These are phyloP conservation scores for Pichia rugopelliculosa DNA, from an alignment of 805 yeast genomes.

Conservation along the genomic window DNA sequence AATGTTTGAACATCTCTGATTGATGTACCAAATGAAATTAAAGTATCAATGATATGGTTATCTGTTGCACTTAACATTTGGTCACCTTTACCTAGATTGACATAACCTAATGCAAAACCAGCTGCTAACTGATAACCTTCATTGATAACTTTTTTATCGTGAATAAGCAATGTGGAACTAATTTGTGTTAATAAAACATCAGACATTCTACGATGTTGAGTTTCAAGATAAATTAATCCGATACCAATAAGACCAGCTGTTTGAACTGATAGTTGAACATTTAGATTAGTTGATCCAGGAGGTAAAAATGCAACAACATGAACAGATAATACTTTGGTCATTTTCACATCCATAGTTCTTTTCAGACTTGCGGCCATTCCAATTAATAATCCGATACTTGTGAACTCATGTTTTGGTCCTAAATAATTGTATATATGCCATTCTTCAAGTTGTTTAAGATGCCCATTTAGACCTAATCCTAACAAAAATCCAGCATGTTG, in stretches of 20 bases:
- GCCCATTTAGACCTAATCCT: constrained; percentile 90
- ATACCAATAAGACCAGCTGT: constrained; percentile 88
- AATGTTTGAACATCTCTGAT: constrained; percentile 57
- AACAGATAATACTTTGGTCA: constrained; percentile 86
- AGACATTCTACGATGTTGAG: constrained; percentile 81
- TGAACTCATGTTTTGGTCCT: constrained; percentile 78
- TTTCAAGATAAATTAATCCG: constrained; percentile 71
- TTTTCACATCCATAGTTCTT: constrained; percentile 77
- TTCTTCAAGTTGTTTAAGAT: constrained; percentile 73
- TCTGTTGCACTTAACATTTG: constrained; percentile 45
- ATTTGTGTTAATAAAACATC: constrained; percentile 70
- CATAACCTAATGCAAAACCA: constrained; percentile 80
- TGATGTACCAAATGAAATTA: constrained; percentile 51
- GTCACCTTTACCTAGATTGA: constrained; percentile 72
- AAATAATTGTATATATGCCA: constrained; percentile 94
- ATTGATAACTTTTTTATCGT: constrained; percentile 50
- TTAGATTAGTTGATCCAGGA: constrained; percentile 80
- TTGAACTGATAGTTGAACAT: constrained; percentile 77
- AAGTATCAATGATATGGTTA: constrained; percentile 52
- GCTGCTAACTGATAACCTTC: constrained; percentile 85
- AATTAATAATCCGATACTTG: constrained; percentile 78
- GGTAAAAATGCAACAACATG: constrained; percentile 91
- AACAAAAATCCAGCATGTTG: constrained; percentile 94
- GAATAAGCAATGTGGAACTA: constrained; percentile 42
- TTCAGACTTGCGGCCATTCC: constrained; percentile 89